Evolutionary conservation across 1,284 basidiomycete genomes (phyloP), one percentile per base, ranked within the genome.

Genomic region (Cutaneotrichosporon sp.): DNA sequence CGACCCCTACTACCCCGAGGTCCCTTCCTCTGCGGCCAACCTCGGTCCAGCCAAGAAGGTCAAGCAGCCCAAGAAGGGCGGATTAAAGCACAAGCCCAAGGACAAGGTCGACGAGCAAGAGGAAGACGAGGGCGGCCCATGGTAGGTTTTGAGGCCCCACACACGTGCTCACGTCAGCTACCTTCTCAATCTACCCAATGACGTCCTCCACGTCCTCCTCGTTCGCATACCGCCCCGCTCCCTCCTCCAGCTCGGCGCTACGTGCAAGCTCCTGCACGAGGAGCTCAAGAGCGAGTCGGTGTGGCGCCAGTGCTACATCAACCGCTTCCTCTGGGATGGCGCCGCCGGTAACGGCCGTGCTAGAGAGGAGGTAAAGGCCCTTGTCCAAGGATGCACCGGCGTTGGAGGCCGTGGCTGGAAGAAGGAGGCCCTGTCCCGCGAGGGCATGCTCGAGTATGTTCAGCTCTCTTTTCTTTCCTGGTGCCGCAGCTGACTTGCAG

Each of bases 271-370:
- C 11, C 63, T 77, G 20, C 47, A 69, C 29, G 64, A 65, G 11
- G 63, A 66, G 47, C 67, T 75, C 31, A 64, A 72, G 49, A 66
- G 70, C 33, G 76, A 79, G 20, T 54, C 71, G 0, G 67, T 78
- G 22, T 79, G 78, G 78, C 63, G 74, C 47, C 69, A 75, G 29
- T 71, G 68, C 59, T 79, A 76, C 66, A 65, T 76, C 54, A 75
- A 78, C 63, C 70, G 67, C 13, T 79, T 74, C 60, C 50, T 78
- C 1, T 67, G 63, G 54, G 69, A 71, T 16, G 70, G 66, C 1
- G 67, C 70, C 1, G 58, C 70, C 10, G 49, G 64, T 6, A 33
- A 59, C n/a, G 47, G 29, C 9, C 53, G 54, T 3, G 66, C 59
- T 4, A 63, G 66, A 34, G 51, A 67, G 20, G 70, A 74, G 16